Evolutionary conservation across 768 basidiomycete genomes (phyloP).

Genomic region (Lyophyllum semitale): DNA sequence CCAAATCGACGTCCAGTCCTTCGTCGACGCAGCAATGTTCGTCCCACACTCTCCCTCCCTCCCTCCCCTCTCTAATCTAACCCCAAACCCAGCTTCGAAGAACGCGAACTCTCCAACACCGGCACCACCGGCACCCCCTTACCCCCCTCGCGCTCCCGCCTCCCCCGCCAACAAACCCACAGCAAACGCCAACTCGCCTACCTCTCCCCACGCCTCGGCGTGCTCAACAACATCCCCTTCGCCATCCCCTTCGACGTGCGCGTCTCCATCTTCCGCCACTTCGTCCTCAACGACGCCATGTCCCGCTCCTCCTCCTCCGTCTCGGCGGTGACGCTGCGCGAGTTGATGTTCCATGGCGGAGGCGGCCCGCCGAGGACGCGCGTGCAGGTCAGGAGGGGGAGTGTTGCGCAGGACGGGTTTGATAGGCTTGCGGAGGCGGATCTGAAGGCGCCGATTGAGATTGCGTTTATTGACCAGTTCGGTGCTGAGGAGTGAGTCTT

Average conservation of each 20-base stretch:
- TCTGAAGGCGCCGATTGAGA: conserved; percentile 81
- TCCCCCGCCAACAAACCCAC: conserved; percentile 20
- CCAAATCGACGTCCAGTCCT: conserved; percentile 51
- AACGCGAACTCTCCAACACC: conserved; percentile 47
- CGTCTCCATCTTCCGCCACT: conserved; percentile 87
- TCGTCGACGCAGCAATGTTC: conserved; percentile 86
- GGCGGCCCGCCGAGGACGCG: conserved; percentile 25
- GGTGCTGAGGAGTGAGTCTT: conserved; percentile 77
- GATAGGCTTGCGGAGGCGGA: conserved; percentile 76
- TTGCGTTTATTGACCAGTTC: conserved; percentile 91
- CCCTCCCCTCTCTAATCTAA: neutral
- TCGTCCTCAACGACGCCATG: conserved; percentile 67
- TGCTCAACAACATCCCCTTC: conserved; percentile 95
- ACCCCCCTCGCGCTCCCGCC: conserved; percentile 5
- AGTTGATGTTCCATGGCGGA: conserved; percentile 12
- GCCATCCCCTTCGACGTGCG: conserved; percentile 90
- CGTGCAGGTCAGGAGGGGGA: conserved; percentile 68
- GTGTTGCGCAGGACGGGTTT: conserved; percentile 90
- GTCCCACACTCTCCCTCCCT: conserved; percentile 23
- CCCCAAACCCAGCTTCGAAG: conserved; percentile 54
- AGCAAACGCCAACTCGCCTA: conserved; percentile 73
- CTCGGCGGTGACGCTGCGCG: neutral
- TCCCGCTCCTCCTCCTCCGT: conserved; percentile 6
- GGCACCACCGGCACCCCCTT: conserved; percentile 3
- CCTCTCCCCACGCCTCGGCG: conserved; percentile 82